Percentiles rank a stretch among this genome's conserved stretches.
Conservation (phyloP, 805 yeast species). For the Naumovozyma baii region DNA sequence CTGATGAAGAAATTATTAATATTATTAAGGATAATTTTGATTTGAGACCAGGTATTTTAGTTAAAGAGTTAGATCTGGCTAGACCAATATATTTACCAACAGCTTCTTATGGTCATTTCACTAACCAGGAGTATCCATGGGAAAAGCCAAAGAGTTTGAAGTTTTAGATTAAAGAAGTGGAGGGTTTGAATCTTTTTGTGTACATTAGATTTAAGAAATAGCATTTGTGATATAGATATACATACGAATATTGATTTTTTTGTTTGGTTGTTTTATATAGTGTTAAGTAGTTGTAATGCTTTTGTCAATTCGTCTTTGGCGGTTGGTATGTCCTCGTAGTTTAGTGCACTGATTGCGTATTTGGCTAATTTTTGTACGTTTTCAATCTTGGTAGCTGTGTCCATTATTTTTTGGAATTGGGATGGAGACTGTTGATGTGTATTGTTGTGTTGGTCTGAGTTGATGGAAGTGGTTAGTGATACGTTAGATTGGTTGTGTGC, state of each 20-base stretch:
- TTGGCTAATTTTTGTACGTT: slow-evolving; percentile 61
- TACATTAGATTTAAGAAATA: no score
- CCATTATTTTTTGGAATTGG: slow-evolving; percentile 42
- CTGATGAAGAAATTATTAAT: slow-evolving; percentile 81
- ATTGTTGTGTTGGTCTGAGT: neutral
- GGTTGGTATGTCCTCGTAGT: slow-evolving; percentile 63
- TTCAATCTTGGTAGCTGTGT: slow-evolving; percentile 45
- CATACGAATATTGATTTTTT: neutral
- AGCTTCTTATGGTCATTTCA: slow-evolving; percentile 98
- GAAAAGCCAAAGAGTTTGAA: slow-evolving; percentile 84
- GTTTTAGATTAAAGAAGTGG: no score
- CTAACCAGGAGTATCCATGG: slow-evolving; percentile 98
- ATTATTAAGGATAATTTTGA: slow-evolving; percentile 93
- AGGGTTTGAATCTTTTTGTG: no score
- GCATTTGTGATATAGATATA: neutral
- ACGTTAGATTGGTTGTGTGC: no score
- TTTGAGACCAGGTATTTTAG: slow-evolving; percentile 98
- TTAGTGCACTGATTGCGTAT: slow-evolving; percentile 70
- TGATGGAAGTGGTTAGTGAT: neutral
- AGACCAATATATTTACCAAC: slow-evolving; percentile 99
- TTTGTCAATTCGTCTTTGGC: slow-evolving; percentile 51
- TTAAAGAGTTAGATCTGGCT: slow-evolving; percentile 91
- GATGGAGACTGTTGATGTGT: slow-evolving; percentile 19
- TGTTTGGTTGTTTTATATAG: neutral
- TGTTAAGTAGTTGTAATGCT: slow-evolving; percentile 39